Evolutionary conservation across 495 filamentous ascomycete genomes (phyloP), one percentile per base, ranked within the genome.

Genomic region (Podospora pseudocomata): DNA sequence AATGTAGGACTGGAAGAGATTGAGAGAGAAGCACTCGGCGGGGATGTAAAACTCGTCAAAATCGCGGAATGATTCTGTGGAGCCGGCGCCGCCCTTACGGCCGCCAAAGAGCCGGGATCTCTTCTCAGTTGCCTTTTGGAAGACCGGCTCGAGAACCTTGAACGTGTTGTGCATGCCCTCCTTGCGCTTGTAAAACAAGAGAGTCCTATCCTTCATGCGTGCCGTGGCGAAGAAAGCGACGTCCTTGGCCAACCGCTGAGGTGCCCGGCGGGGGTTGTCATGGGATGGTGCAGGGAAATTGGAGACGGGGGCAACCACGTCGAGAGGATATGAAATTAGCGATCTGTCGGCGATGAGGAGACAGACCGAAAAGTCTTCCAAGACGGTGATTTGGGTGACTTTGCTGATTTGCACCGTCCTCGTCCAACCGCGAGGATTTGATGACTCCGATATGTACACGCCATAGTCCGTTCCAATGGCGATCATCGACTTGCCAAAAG

Each of bases 1-100:
- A 30, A 99, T 91, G 65, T 91, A 93, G 0, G 87, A 90, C 77
- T 97, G 92, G 86, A 98, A 98, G 60, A 99, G 87, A 80, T 97
- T 97, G 73, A 99, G 91, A 28, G 90, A 90, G 78, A 90, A 97
- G 75, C 92, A 95, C 75, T 99, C 95, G n/a, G 92, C 89, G 6
- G 95, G 94, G 71, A 99, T 94, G 80, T 97, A 99, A 79, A 99
- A 99, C 65, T 97, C 94, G 80, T 97, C 95, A 73, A 92, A 99
- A 73, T 98, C 95, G 68, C 96, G 89, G 88, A 97, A 98, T 76
- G 94, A 95, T 73, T 98, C 95, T 4, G 95, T 97, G 67, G 86
- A 88, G 15, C 93, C 92, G 0, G 86, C 80, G 4, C 78, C 82
- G 39, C 74, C 70, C 54, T 73, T 78, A 49, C 81, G 73, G 32